Base-by-base conservation (phyloP, 768 basidiomycete genomes). In the Suillus decipiens region DNA sequence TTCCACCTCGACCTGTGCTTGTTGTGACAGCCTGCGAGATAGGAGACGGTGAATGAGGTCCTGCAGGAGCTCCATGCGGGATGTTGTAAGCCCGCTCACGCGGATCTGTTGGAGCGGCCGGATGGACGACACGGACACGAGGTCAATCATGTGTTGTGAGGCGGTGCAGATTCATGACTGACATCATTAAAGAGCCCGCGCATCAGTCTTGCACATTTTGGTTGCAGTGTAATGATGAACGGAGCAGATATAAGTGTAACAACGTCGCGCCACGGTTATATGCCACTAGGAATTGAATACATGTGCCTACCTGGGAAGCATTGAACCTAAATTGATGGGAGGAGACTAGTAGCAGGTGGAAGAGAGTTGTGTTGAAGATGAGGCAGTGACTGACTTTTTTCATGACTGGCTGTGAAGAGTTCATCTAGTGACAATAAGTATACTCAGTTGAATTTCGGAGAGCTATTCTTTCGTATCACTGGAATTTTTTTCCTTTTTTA, bases 21-120 rank as follows among this genome's bases (percentile, higher is more conserved):
- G 51, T 47, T 24, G 47, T 28, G 47, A 48, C 47, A 48, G 47
- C 47, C 47, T 48, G 47, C 24, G 47, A 48, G 28, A 48, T 48
- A 14, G 14, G 5, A 47, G 22, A 24, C 45, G 12, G 22, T 47
- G 11, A 45, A 47, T 24, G 6, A 48, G 47, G 47, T 15, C 12
- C 6, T 28, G 47, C 47, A 24, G 47, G 24, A 24, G 47, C 9
- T 14, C 6, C 24, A 7, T 24, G 2, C 2, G 24, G 47, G 22
- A 24, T 48, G 12, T 19, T n/a, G 33, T 34, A 33, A 53, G 19
- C 51, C 19, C 19, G 17, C 33, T 17, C 34, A 11, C 10, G 51
- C 51, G 19, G 33, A n/a, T 11, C 17, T 14, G 14, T 48, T 28
- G 47, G 7, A 15, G 24, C 6, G 33, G 19, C 33, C 19, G 1